These are phyloP conservation scores for Yamadazyma jaroonii DNA, from an alignment of 1,139 yeast genomes.

Conservation along the genomic window DNA sequence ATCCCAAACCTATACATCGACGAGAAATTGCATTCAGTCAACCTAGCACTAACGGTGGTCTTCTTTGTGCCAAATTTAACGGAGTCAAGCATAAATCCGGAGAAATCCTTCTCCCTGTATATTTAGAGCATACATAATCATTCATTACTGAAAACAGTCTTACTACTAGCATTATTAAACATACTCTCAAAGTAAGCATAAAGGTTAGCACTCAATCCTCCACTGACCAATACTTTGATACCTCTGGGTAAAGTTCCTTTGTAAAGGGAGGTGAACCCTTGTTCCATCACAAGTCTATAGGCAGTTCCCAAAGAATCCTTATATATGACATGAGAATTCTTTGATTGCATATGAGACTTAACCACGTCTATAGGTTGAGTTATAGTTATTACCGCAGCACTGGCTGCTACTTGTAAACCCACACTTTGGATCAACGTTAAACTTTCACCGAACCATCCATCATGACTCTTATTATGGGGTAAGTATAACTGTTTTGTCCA, in stretches of 20 bases:
- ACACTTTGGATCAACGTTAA: conserved; percentile 41
- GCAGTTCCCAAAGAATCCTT: conserved; percentile 73
- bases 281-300: conserved; percentile 64
- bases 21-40: conserved; percentile 65
- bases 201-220: conserved; percentile 72
- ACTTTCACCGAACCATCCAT: conserved; percentile 50
- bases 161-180: conserved; percentile 46
- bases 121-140: conserved; percentile 24
- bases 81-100: conserved; percentile 52
- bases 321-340: conserved; percentile 59
- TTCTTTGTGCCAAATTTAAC: conserved; percentile 50
- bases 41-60: conserved; percentile 62
- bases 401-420: conserved; percentile 55
- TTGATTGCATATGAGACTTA: conserved; percentile 85
- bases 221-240: conserved; percentile 72
- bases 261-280: conserved; percentile 66
- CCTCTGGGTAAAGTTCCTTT: conserved; percentile 80
- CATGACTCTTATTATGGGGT: conserved; percentile 47
- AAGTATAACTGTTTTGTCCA: conserved; percentile 67
- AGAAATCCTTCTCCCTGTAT: conserved; percentile 49
- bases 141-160: conserved; percentile 44
- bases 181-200: conserved; percentile 59
- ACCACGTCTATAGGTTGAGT: conserved; percentile 93
- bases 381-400: conserved; percentile 63
- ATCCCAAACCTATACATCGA: conserved; percentile 46